Evolutionary conservation across 1,139 yeast genomes (phyloP), one percentile per base, ranked within the genome.

Genomic region (Lodderomyces jiufengensis): DNA sequence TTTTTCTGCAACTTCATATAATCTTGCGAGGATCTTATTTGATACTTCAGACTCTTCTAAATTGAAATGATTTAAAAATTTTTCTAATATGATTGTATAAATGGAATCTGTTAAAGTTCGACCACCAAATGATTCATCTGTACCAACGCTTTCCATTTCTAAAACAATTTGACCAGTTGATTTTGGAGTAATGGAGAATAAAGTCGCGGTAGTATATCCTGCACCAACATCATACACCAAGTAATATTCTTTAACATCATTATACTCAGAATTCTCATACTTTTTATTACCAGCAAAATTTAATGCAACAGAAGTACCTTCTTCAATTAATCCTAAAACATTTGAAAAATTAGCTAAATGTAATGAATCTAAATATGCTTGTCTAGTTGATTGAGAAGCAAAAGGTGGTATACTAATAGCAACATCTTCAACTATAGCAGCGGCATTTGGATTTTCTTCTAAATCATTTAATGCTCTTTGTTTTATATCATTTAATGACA

Each of bases 161-260:
- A 87, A 64, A 6, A 57, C 54, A 13, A 67, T 52, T 27, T 63
- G 59, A 14, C 40, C 41, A 39, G 63, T 63, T 16, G 66, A 57
- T 42, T 70, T 70, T 23, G 76, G 75, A 26, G 65, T 61, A 44
- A 80, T 66, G 1, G 92, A 79, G 38, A 90, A 79, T 23, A 92
- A 63, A 0, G 97, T 84, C 3, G 96, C 95, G 39, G 81, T 78
- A 1, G 95, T 84, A 1, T 95, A 80, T 1, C 95, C 95, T 3
- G 96, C 94, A 34, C 99, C 99, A 74, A 84, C 76, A 56, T 92
- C 98, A 57, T 81, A 87, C 23, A 94, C 73, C 36, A 88, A 57
- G 51, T 84, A 86, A 51, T 81, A 76, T 48, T 80, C 78, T 34
- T 65, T 66, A 5, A 52, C 54, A 30, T 52, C 61, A 35, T 69